A percentile compares a stretch with the other conserved stretches of the same genome.
Conservation (phyloP, 495 filamentous ascomycete genomes). For the Echria macrotheca region DNA sequence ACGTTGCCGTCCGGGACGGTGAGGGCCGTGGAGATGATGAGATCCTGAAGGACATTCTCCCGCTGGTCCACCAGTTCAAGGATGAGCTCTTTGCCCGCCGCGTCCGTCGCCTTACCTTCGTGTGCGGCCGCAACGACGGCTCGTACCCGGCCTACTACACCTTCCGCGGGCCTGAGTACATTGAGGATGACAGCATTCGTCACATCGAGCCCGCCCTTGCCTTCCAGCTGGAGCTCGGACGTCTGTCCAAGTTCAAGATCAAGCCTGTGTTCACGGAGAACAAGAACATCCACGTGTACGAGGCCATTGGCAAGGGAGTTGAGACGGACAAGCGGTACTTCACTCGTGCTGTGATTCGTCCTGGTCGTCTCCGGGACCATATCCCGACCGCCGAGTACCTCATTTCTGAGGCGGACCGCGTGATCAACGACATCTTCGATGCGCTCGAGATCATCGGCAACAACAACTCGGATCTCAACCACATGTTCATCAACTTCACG, state of each 20-base stretch:
- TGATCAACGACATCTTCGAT: conserved; percentile 97
- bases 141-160: conserved; percentile 97
- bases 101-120: conserved; percentile 88
- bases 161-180: conserved; percentile 86
- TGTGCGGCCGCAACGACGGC: conserved; percentile 91
- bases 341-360: conserved; percentile 86
- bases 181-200: conserved; percentile 90
- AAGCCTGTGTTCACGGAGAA: conserved; percentile 98
- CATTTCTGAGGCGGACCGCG: conserved; percentile 90
- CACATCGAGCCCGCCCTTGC: conserved; percentile 93
- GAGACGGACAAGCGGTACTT: conserved; percentile 98
- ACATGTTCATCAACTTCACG: conserved; percentile 99
- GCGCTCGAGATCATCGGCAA: conserved; percentile 97
- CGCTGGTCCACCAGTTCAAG: conserved; percentile 74
- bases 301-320: conserved; percentile 87
- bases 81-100: conserved; percentile 73
- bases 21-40: conserved; percentile 83
- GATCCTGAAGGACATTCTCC: conserved; percentile 66
- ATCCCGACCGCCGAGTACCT: conserved; percentile 97
- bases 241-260: conserved; percentile 94
- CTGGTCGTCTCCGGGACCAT: conserved; percentile 89
- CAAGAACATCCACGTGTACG: conserved; percentile 97
- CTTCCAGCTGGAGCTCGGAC: conserved; percentile 93
- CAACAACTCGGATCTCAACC: conserved; percentile 98
- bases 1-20: conserved; percentile 84